Evolutionary conservation across 2,329 filamentous ascomycete species (phyloP).

Genomic region (Tolypocladium amazonense): DNA sequence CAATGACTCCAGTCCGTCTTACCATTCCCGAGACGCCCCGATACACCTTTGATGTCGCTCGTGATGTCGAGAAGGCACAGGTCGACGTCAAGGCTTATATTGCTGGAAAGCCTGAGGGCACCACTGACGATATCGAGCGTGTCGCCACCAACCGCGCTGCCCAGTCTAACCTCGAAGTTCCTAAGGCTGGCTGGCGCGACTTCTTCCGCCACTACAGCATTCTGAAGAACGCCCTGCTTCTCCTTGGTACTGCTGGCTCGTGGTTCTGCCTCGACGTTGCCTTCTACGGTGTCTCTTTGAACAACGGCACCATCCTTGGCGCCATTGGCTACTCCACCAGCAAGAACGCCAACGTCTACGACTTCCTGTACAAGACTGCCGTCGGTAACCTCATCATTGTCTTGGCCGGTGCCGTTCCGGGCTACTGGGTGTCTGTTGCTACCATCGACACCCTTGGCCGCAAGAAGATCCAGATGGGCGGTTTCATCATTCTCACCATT

Average conservation of each 20-base stretch:
- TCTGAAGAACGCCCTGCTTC: conserved; percentile 60
- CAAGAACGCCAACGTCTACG: conserved; percentile 45
- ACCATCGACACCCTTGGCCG: conserved; percentile 65
- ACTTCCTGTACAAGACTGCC: conserved; percentile 62
- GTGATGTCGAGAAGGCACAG: conserved; percentile 63
- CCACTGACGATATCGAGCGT: conserved; percentile 57
- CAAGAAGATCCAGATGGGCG: conserved; percentile 63
- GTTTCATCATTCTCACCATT: conserved; percentile 49
- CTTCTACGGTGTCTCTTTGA: conserved; percentile 61
- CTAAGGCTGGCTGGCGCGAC: conserved; percentile 59
- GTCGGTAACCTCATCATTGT: conserved; percentile 72
- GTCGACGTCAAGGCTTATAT: conserved; percentile 70
- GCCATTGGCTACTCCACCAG: conserved; percentile 58
- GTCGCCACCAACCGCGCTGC: conserved; percentile 44
- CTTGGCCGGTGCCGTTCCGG: conserved; percentile 67
- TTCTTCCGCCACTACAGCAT: conserved; percentile 61
- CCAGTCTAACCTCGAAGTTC: conserved; percentile 45
- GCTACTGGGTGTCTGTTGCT: conserved; percentile 72
- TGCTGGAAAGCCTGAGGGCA: conserved; percentile 48
- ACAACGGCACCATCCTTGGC: conserved; percentile 61
- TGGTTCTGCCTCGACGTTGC: conserved; percentile 66
- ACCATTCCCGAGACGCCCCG: conserved; percentile 83
- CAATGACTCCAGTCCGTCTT: conserved; percentile 37
- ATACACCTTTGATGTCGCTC: conserved; percentile 75
- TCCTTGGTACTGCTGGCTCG: conserved; percentile 70